Conservation (phyloP, 495 filamentous ascomycete genomes). For the Xylaria curta region DNA sequence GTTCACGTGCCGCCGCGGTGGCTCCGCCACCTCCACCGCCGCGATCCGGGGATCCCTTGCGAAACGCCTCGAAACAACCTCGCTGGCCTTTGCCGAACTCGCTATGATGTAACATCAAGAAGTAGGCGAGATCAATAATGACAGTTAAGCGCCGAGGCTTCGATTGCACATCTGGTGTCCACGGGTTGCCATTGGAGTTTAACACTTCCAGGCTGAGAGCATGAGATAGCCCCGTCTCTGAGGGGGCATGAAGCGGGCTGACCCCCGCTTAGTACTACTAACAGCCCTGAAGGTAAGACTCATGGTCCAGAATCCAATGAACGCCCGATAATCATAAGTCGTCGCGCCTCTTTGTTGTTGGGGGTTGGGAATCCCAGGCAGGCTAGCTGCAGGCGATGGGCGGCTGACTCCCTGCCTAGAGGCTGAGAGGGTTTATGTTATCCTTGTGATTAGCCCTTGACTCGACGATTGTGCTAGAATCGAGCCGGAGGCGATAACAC, state of each 20-base stretch:
- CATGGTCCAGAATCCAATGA: neutral
- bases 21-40: conserved; percentile 15
- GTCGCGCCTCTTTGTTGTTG: neutral
- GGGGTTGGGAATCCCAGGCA: neutral
- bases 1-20: conserved; percentile 7
- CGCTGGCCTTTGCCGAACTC: neutral
- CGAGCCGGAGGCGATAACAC: neutral
- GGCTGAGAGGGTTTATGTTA: neutral
- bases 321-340: neutral
- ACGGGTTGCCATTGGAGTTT: neutral
- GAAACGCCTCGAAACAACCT: neutral
- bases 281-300: neutral
- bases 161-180: neutral
- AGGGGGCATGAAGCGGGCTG: neutral
- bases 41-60: conserved; percentile 7
- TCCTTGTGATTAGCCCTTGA: conserved; percentile 1
- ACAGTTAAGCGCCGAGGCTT: conserved; percentile 8
- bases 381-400: neutral
- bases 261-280: conserved; percentile 2
- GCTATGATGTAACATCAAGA: neutral
- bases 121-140: neutral
- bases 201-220: neutral
- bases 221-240: neutral
- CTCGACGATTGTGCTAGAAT: neutral
- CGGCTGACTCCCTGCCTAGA: conserved; percentile 12